Evolutionary conservation across 305 asterid genomes (phyloP).

Genomic region (Striga hermonthica): DNA sequence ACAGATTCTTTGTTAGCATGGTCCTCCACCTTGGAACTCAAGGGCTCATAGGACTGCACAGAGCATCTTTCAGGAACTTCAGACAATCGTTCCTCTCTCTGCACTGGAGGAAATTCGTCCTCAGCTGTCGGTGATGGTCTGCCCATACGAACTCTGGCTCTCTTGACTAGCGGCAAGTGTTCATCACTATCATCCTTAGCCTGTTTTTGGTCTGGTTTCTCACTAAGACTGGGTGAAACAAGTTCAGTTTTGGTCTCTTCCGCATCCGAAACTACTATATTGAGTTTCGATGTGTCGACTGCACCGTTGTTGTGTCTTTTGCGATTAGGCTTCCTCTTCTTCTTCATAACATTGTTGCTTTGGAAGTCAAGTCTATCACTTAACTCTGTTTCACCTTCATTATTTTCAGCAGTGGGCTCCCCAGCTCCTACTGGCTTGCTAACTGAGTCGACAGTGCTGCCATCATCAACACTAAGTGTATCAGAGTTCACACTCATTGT

Average conservation of each 20-base stretch:
- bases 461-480: slow-evolving; percentile 52
- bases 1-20: slow-evolving; percentile 38
- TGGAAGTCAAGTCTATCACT: slow-evolving; percentile 63
- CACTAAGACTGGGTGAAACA: slow-evolving; percentile 43
- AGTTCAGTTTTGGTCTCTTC: slow-evolving; percentile 41
- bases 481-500: slow-evolving; percentile 65
- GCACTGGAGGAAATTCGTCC: slow-evolving; percentile 40
- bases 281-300: slow-evolving; percentile 41
- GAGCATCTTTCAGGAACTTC: slow-evolving; percentile 44
- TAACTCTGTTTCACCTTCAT: slow-evolving; percentile 50
- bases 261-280: slow-evolving; percentile 43
- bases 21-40: slow-evolving; percentile 48
- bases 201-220: slow-evolving; percentile 40
- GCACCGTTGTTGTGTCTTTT: slow-evolving; percentile 52
- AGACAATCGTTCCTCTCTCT: slow-evolving; percentile 44
- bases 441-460: slow-evolving; percentile 57
- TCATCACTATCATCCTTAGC: slow-evolving; percentile 76
- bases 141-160: slow-evolving; percentile 93
- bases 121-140: slow-evolving; percentile 47
- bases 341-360: slow-evolving; percentile 56
- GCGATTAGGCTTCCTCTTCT: slow-evolving; percentile 72
- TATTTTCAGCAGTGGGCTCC: slow-evolving; percentile 42
- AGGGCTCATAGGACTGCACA: slow-evolving; percentile 38
- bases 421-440: slow-evolving; percentile 40
- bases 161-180: slow-evolving; percentile 86